A percentile compares a stretch with the other conserved stretches of the same genome.
phyloP scores from a whole-genome alignment of 345 rosid genomes.

The Brassica rapa region DNA sequence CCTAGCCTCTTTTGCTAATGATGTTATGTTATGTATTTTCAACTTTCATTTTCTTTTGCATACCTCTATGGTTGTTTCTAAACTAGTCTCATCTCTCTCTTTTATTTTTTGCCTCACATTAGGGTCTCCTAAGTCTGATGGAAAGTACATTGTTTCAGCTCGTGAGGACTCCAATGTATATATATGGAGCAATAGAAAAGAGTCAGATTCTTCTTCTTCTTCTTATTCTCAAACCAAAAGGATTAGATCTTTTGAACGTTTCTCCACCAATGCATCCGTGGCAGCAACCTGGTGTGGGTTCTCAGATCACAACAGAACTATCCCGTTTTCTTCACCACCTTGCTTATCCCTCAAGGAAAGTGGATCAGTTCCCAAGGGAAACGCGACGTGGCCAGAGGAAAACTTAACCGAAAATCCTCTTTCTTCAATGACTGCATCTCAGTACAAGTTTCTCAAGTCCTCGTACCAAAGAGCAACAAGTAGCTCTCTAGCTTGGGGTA shows the following conservation, averaged over 20 bases:
- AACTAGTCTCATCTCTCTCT: conserved; percentile 11
- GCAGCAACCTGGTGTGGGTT: conserved; percentile 82
- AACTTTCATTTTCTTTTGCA: background rate
- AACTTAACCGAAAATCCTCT: conserved; percentile 48
- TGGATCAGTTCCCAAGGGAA: conserved; percentile 37
- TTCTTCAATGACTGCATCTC: conserved; percentile 53
- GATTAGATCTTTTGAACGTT: conserved; percentile 67
- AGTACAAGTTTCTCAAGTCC: conserved; percentile 66
- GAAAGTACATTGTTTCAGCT: conserved; percentile 77
- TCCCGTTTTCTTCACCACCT: conserved; percentile 52
- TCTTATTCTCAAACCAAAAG: conserved; percentile 43
- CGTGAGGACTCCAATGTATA: conserved; percentile 74
- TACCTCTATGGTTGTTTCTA: background rate
- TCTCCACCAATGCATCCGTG: conserved; percentile 70
- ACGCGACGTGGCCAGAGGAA: conserved; percentile 79
- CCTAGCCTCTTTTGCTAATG: background rate
- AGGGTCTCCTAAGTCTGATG: conserved; percentile 65
- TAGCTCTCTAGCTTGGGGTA: conserved; percentile 84
- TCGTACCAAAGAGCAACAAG: conserved; percentile 65
- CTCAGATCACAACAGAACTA: conserved; percentile 34
- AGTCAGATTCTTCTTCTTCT: conserved; percentile 13
- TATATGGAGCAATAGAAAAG: conserved; percentile 61
- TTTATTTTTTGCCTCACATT: conserved; percentile 41
- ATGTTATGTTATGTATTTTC: background rate
- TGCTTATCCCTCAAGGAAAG: conserved; percentile 57